phyloP scores from a whole-genome alignment of 1,139 yeast species.

The Schwanniomyces etchellsii region DNA sequence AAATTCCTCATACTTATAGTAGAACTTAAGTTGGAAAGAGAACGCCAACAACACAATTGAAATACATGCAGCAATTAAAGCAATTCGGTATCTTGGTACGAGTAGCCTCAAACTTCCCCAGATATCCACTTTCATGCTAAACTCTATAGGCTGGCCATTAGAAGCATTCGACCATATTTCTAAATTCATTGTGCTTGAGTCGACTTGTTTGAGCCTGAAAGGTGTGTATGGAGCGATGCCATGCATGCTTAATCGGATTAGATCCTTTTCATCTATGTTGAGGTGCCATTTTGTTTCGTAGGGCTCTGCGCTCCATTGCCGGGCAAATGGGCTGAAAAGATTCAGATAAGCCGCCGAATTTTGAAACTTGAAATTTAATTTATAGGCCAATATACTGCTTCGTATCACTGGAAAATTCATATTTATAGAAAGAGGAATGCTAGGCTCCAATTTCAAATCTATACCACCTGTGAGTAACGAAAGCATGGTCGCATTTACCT shows the following conservation, averaged over 20 bases:
- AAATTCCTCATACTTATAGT: conserved; percentile 25
- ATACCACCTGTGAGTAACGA: conserved; percentile 30
- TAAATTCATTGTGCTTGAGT: conserved; percentile 26
- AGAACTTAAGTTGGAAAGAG: conserved; percentile 40
- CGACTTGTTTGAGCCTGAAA: conserved; percentile 20
- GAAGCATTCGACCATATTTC: conserved; percentile 39
- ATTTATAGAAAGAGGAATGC: conserved; percentile 42
- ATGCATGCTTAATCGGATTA: conserved; percentile 44
- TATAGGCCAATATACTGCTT: conserved; percentile 59
- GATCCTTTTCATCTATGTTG: conserved; percentile 27
- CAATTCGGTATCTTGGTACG: conserved; percentile 59
- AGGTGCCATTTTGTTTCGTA: conserved; percentile 76
- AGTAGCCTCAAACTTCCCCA: conserved; percentile 45
- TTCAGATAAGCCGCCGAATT: conserved; percentile 6
- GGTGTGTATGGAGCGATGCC: conserved; percentile 83
- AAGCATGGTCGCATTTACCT: no score
- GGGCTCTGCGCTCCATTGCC: conserved; percentile 65
- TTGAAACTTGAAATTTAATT: conserved; percentile 18
- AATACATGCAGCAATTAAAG: conserved; percentile 54
- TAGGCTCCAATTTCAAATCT: conserved; percentile 35
- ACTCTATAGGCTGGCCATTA: conserved; percentile 21
- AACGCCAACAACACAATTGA: conserved; percentile 41
- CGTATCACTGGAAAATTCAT: conserved; percentile 51
- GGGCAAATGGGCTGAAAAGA: conserved; percentile 54
- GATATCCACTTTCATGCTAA: conserved; percentile 35